These are phyloP conservation scores for Starmerella stellata DNA, from an alignment of 805 yeast genomes.

Conservation along the genomic window DNA sequence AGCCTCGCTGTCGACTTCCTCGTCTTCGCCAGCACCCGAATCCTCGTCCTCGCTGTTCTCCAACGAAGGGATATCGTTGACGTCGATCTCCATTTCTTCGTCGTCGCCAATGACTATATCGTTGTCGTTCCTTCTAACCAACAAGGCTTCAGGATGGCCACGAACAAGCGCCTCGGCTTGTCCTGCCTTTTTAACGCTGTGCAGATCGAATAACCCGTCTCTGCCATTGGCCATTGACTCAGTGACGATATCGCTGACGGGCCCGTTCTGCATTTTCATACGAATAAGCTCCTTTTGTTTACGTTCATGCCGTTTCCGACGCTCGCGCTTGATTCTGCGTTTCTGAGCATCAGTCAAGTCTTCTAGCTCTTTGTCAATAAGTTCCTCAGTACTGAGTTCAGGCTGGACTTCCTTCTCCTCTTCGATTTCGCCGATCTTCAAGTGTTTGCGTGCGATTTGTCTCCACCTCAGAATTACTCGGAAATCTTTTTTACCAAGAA, in stretches of 20 bases:
- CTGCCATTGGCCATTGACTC: slow-evolving; percentile 68
- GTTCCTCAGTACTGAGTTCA: slow-evolving; percentile 63
- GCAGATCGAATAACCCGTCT: slow-evolving; percentile 60
- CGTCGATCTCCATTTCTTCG: slow-evolving; percentile 23
- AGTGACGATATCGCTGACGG: slow-evolving; percentile 81
- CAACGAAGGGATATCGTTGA: slow-evolving; percentile 21
- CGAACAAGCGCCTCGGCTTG: slow-evolving; percentile 50
- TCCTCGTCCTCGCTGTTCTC: slow-evolving; percentile 24
- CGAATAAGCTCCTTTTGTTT: slow-evolving; percentile 77
- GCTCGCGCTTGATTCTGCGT: slow-evolving; percentile 56
- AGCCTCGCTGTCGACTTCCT: slow-evolving; percentile 21
- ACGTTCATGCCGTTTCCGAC: slow-evolving; percentile 59
- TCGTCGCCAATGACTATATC: slow-evolving; percentile 18
- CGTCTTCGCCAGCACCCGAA: slow-evolving; percentile 21
- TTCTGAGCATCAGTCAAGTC: slow-evolving; percentile 55
- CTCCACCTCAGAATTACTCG: slow-evolving; percentile 74
- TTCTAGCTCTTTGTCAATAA: slow-evolving; percentile 67
- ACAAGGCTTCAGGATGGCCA: slow-evolving; percentile 41
- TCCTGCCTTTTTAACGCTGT: slow-evolving; percentile 77
- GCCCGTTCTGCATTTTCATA: slow-evolving; percentile 90
- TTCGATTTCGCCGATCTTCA: slow-evolving; percentile 46
- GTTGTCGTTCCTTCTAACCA: slow-evolving; percentile 5
- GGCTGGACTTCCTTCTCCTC: slow-evolving; percentile 38
- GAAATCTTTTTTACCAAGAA: slow-evolving; percentile 86
- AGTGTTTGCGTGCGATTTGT: slow-evolving; percentile 57